Evolutionary conservation across 2,329 filamentous ascomycete species (phyloP), one percentile per base, ranked within the genome.

Genomic region (Diaporthe longicolla): DNA sequence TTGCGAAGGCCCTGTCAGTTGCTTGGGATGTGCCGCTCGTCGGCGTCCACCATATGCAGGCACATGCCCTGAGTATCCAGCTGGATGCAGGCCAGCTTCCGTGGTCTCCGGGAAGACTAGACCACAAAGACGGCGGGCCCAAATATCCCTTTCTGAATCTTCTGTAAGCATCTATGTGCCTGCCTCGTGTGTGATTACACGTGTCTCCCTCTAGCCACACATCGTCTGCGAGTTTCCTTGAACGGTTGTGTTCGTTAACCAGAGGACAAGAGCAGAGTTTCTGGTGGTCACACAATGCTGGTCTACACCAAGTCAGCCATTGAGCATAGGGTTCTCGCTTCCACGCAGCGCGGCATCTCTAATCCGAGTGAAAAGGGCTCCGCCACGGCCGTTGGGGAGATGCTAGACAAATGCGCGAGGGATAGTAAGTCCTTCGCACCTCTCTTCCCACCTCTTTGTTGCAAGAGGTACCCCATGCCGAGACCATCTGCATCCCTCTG

Each of bases 11-110:
- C 0, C 88, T 98, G 26, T 91, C 95, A 0, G 87, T 94, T 26
- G 95, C 94, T 50, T 97, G 94, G 94, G 89, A 91, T 76, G 89
- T 95, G 50, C 95, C 96, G 4, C 85, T 98, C 43, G 82, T 98
- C 1, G 97, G 92, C 0, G 94, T 98, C 0, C 94, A 99, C 82
- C 97, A 99, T 83, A 98, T 99, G 97, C 95, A 98, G 82, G 97
- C 95, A 15, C 97, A 99, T 83, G 93, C 97, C 24, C 85, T 99
- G 76, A 98, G 97, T 24, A 94, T 96, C 21, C 89, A 95, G 13
- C 89, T 99, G 55, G 92, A 93, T 5, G 84, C 86, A 43, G 93
- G 93, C 7, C 11, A n/a, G 19, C 19, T 2, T n/a, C n/a, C n/a
- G n/a, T n/a, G n/a, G n/a, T n/a, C n/a, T n/a, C n/a, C n/a, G n/a